Evolutionary conservation across 2,329 filamentous ascomycete species (phyloP).

Genomic region (Aspergillus chevalieri): DNA sequence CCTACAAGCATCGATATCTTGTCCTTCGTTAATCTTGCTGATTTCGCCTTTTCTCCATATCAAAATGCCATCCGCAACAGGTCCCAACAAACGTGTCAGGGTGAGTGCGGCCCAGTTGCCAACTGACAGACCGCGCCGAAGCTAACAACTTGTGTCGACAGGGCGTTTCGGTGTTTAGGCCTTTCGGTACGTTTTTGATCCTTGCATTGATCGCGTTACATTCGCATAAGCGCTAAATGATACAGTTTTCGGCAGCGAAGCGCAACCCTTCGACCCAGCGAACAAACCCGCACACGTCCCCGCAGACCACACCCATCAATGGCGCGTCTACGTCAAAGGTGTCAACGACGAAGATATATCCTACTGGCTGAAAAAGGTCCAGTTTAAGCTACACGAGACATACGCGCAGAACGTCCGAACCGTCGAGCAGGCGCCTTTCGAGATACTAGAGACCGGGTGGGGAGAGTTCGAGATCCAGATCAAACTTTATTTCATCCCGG

Average conservation of each 20-base stretch:
- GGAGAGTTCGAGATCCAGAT: conserved; percentile 97
- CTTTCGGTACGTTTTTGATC: conserved; percentile 34
- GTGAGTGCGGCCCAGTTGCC: conserved; percentile 21
- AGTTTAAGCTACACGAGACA: conserved; percentile 97
- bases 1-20: neutral
- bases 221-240: neutral
- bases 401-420: conserved; percentile 87
- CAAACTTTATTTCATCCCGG: conserved; percentile 84
- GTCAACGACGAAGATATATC: conserved; percentile 85
- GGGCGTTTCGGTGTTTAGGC: conserved; percentile 43
- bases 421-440: conserved; percentile 73
- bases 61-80: conserved; percentile 48
- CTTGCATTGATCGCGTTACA: neutral
- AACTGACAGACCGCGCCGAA: neutral
- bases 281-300: conserved; percentile 70
- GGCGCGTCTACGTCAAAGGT: conserved; percentile 89
- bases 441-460: conserved; percentile 90
- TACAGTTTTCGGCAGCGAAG: conserved; percentile 72
- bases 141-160: conserved; percentile 20
- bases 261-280: conserved; percentile 68
- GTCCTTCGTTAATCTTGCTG: too few species aligned
- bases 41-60: neutral
- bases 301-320: conserved; percentile 90
- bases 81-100: conserved; percentile 48
- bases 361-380: conserved; percentile 93